phyloP scores from a whole-genome alignment of 129 eudicot species.

The Centella asiatica region DNA sequence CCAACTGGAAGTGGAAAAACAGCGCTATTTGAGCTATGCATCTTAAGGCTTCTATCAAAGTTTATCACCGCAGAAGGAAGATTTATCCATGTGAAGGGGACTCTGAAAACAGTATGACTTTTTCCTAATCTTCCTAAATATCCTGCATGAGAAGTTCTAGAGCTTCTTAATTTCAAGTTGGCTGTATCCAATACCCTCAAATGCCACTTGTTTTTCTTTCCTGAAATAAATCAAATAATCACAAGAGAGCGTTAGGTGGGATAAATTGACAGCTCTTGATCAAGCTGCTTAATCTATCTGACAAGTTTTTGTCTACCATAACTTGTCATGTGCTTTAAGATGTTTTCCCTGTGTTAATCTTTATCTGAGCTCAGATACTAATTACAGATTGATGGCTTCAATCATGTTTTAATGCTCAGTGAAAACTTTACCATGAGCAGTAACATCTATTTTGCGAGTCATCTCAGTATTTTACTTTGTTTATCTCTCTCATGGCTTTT shows the following conservation, averaged over 20 bases:
- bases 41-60: constrained; percentile 87
- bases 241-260: background rate
- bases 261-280: background rate
- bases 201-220: background rate
- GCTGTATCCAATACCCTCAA: background rate
- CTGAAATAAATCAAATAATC: background rate
- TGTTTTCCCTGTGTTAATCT: background rate
- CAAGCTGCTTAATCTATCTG: background rate
- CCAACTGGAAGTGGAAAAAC: constrained; percentile 99
- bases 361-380: constrained; percentile 13
- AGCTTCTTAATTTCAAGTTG: constrained; percentile 4
- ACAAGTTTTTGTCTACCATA: background rate
- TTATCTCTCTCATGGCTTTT: too few species aligned
- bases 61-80: constrained; percentile 63
- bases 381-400: constrained; percentile 15
- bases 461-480: constrained; percentile 9
- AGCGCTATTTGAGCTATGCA: constrained; percentile 96
- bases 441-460: background rate
- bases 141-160: constrained; percentile 1
- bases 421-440: too few species aligned
- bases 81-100: constrained; percentile 66
- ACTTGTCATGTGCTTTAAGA: background rate
- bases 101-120: constrained; percentile 75
- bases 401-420: background rate
- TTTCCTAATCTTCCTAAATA: constrained; percentile 10